These are phyloP conservation scores for Globisporangium sylvaticum DNA, from an alignment of 352 stramenopile species.

Conservation along the genomic window DNA sequence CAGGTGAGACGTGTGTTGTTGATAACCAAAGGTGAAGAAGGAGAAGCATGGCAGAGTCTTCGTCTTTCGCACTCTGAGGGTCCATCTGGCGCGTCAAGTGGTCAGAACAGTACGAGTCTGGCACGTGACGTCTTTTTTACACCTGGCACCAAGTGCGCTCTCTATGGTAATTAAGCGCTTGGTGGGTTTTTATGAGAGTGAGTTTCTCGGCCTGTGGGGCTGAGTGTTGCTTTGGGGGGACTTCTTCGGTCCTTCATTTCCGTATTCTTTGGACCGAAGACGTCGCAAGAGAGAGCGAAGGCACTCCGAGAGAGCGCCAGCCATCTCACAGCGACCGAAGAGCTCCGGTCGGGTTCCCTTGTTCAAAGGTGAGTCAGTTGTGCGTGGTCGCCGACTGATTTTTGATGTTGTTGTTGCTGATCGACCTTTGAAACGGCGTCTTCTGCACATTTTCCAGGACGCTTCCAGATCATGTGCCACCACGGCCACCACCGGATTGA, in stretches of 20 bases:
- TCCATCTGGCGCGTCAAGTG: slow-evolving; percentile 3
- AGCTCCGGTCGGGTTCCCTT: no score
- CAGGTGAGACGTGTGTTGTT: no score
- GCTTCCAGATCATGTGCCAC: not conserved
- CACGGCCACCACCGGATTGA: not conserved
- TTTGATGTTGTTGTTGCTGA: not conserved
- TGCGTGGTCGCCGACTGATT: not conserved
- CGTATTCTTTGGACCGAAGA: no score
- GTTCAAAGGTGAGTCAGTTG: not conserved
- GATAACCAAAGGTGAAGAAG: not conserved
- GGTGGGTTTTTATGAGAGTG: not conserved
- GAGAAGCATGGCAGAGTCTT: not conserved
- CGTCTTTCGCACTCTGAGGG: not conserved
- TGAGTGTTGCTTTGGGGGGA: no score
- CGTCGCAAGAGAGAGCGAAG: no score
- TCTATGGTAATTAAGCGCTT: not conserved
- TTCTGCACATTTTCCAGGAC: not conserved
- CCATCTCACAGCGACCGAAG: no score
- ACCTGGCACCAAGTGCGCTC: not conserved
- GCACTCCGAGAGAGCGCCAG: no score
- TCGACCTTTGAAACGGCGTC: not conserved
- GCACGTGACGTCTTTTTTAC: not conserved
- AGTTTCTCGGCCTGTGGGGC: no score
- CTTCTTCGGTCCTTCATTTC: no score
- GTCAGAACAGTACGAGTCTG: not conserved